Conservation (phyloP, 2,329 filamentous ascomycete species). For the Chaetomiaceae sp. region DNA sequence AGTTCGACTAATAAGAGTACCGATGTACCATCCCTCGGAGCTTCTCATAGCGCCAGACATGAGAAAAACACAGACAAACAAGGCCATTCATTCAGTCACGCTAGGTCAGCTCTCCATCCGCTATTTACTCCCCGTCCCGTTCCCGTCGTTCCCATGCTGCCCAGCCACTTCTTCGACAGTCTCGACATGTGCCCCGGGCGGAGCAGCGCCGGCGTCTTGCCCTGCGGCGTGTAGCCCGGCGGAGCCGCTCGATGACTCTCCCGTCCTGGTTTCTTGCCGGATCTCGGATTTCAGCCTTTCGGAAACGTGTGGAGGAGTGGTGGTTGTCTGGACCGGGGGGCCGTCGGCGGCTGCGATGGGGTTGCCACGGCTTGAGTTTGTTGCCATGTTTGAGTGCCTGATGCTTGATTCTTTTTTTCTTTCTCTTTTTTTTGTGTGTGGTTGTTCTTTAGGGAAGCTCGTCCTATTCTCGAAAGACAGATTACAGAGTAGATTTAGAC, state of each 20-base stretch:
- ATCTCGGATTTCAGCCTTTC: slow-evolving; percentile 40
- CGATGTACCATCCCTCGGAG: too few relatives aligned
- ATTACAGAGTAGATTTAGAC: too few relatives aligned
- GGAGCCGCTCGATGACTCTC: slow-evolving; percentile 3
- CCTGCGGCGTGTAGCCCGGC: slow-evolving; percentile 36
- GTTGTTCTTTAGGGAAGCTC: background rate
- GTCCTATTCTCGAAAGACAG: too few relatives aligned
- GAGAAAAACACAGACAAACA: too few relatives aligned
- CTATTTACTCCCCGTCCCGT: background rate
- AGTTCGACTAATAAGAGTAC: too few relatives aligned
- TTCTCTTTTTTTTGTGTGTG: background rate
- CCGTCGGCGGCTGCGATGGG: slow-evolving; percentile 22
- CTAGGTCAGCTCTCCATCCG: too few relatives aligned
- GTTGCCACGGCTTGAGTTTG: slow-evolving; percentile 25
- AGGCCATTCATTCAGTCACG: too few relatives aligned
- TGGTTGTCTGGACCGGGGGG: background rate
- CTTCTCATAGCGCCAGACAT: too few relatives aligned
- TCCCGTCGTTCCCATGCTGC: background rate
- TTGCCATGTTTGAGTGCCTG: slow-evolving; percentile 26
- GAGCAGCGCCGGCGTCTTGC: slow-evolving; percentile 32
- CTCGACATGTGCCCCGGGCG: slow-evolving; percentile 43
- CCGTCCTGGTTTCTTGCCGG: slow-evolving; percentile 19
- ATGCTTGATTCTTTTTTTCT: too few relatives aligned
- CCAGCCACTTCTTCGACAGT: slow-evolving; percentile 46
- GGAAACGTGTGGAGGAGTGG: slow-evolving; percentile 38